Conservation (phyloP, 352 stramenopile species). For the Globisporangium camurandrum region DNA sequence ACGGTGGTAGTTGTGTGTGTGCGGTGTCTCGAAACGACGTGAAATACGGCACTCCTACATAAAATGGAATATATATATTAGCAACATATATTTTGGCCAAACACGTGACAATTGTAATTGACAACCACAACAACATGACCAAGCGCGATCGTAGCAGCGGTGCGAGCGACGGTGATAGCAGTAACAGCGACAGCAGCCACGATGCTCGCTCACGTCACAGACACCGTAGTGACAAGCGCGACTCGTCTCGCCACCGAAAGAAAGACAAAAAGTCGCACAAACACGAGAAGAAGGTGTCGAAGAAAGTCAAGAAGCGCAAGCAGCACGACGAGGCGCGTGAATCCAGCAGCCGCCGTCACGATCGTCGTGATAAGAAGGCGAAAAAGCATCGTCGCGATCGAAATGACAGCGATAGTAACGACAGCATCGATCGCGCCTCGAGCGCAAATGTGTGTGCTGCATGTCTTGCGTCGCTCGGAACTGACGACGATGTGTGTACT, state of each 20-base stretch:
- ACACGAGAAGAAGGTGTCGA: conserved; percentile 21
- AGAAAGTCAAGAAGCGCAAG: conserved; percentile 21
- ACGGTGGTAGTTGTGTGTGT: too few relatives aligned
- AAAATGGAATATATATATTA: too few relatives aligned
- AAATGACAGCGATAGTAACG: background rate
- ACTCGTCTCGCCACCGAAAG: conserved; percentile 11
- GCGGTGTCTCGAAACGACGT: too few relatives aligned
- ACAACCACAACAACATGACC: background rate
- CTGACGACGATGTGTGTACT: too few relatives aligned
- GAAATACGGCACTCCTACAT: too few relatives aligned
- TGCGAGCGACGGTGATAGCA: background rate
- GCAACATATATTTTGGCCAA: too few relatives aligned
- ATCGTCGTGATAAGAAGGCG: conserved; percentile 2
- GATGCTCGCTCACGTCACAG: conserved; percentile 1
- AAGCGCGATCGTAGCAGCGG: background rate
- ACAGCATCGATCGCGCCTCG: background rate
- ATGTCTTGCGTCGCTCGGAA: too few relatives aligned
- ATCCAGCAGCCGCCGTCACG: conserved; percentile 17
- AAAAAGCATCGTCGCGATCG: background rate
- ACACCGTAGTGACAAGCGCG: conserved; percentile 12
- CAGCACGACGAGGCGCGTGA: conserved; percentile 22
- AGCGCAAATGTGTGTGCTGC: background rate
- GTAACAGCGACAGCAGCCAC: conserved; percentile 2
- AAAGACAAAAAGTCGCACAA: conserved; percentile 19
- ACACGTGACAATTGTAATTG: too few relatives aligned